phyloP scores from a whole-genome alignment of 306 rosid genomes.

The Carpinus viminea region DNA sequence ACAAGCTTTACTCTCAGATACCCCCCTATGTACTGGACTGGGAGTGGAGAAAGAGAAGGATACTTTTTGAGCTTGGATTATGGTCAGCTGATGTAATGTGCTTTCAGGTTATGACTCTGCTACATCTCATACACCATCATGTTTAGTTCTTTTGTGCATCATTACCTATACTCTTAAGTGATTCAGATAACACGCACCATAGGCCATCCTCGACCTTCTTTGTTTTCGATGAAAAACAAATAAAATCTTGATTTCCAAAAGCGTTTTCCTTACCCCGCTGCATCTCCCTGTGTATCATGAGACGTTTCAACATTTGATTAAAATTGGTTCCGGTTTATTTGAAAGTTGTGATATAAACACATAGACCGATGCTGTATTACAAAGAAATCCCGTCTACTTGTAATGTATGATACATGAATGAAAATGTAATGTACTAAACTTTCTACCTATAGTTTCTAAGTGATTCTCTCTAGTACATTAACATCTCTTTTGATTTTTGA shows the following conservation, averaged over 20 bases:
- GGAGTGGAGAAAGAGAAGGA: slow-evolving; percentile 74
- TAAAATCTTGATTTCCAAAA: no score
- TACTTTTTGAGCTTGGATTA: slow-evolving; percentile 72
- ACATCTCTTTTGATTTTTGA: neutral
- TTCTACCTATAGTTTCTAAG: slow-evolving; percentile 10
- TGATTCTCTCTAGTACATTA: neutral
- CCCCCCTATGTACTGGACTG: slow-evolving; percentile 71
- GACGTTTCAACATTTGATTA: slow-evolving; percentile 17
- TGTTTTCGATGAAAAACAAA: no score
- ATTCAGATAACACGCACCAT: no score
- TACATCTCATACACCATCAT: slow-evolving; percentile 20
- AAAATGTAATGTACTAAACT: neutral
- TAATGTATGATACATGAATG: slow-evolving; percentile 1
- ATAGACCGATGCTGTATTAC: slow-evolving; percentile 14
- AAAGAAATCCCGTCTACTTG: slow-evolving; percentile 12
- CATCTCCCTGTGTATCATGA: neutral
- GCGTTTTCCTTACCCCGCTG: no score
- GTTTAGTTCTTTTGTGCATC: slow-evolving; percentile 15
- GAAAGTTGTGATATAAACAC: slow-evolving; percentile 6
- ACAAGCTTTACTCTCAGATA: slow-evolving; percentile 70
- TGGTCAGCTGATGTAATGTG: slow-evolving; percentile 96
- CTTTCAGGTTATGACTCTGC: slow-evolving; percentile 65
- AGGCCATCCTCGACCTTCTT: no score
- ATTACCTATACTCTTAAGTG: neutral
- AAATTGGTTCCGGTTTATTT: slow-evolving; percentile 6